Percentiles rank a stretch among this genome's conserved stretches.
Conservation (phyloP, 2,329 filamentous ascomycete species). For the Aspergillus vadensis region DNA sequence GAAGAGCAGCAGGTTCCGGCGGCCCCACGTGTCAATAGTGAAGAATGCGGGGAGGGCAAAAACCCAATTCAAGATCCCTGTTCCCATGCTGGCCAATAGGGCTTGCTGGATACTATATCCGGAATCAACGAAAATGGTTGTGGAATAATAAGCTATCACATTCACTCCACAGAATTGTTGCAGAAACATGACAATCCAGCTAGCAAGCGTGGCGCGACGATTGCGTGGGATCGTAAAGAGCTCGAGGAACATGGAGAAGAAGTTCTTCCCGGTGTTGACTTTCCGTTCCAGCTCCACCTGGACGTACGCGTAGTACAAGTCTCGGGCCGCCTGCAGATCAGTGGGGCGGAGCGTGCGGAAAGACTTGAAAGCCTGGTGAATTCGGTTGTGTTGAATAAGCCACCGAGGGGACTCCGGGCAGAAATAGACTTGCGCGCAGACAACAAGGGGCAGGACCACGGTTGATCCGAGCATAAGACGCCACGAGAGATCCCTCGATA, state of each 20-base stretch:
- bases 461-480: constrained; percentile 70
- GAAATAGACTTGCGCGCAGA: constrained; percentile 63
- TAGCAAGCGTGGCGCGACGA: constrained; percentile 59
- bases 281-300: constrained; percentile 64
- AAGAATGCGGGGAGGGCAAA: constrained; percentile 66
- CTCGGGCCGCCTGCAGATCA: constrained; percentile 57
- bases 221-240: constrained; percentile 65
- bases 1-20: constrained; percentile 62
- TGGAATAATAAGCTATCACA: constrained; percentile 63
- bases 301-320: constrained; percentile 59
- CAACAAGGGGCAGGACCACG: constrained; percentile 59
- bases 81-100: constrained; percentile 63
- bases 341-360: constrained; percentile 52
- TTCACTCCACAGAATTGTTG: constrained; percentile 61
- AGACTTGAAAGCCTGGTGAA: constrained; percentile 51
- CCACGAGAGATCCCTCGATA: constrained; percentile 59
- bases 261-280: constrained; percentile 52
- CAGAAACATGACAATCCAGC: constrained; percentile 67
- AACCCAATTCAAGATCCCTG: constrained; percentile 66
- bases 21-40: constrained; percentile 67
- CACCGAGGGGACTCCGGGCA: constrained; percentile 60
- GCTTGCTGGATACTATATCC: constrained; percentile 56
- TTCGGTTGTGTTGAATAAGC: constrained; percentile 52
- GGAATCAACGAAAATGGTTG: constrained; percentile 61
- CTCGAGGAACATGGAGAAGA: constrained; percentile 58